These are phyloP conservation scores for Stephanodiscus minutulus DNA, from an alignment of 108 stramenopile genomes.

Conservation along the genomic window DNA sequence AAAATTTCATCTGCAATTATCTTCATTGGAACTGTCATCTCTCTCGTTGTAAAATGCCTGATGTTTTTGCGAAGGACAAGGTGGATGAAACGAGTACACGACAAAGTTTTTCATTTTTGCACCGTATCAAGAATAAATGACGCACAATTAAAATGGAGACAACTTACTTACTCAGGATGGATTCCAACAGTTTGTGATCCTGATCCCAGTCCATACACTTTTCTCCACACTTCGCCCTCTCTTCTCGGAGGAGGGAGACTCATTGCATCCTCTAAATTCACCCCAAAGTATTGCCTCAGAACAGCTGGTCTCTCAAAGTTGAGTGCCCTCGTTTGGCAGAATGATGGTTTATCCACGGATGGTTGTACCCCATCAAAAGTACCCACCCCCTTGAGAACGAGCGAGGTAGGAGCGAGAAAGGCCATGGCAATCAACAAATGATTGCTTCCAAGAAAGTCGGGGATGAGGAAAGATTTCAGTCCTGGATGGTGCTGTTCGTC, in stretches of 20 bases:
- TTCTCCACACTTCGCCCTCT: not conserved
- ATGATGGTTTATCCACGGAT: slow-evolving; percentile 9
- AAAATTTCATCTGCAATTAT: slow-evolving; percentile 6
- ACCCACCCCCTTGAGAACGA: not conserved
- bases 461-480: slow-evolving; percentile 7
- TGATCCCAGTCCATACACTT: not conserved
- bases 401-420: not conserved
- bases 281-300: not conserved
- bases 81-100: not conserved
- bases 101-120: too few species aligned
- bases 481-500: slow-evolving; percentile 2
- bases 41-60: slow-evolving; percentile 7
- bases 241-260: not conserved
- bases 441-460: not conserved
- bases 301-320: slow-evolving; percentile 4
- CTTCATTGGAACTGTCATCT: not conserved
- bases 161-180: slow-evolving; percentile 1
- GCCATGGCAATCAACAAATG: slow-evolving; percentile 2
- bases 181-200: not conserved
- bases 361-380: slow-evolving; percentile 4
- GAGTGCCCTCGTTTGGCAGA: not conserved
- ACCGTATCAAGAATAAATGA: too few species aligned
- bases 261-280: not conserved
- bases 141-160: not conserved
- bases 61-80: not conserved